These are phyloP conservation scores for Pleurotus platypus DNA, from an alignment of 768 basidiomycete genomes.

Conservation along the genomic window DNA sequence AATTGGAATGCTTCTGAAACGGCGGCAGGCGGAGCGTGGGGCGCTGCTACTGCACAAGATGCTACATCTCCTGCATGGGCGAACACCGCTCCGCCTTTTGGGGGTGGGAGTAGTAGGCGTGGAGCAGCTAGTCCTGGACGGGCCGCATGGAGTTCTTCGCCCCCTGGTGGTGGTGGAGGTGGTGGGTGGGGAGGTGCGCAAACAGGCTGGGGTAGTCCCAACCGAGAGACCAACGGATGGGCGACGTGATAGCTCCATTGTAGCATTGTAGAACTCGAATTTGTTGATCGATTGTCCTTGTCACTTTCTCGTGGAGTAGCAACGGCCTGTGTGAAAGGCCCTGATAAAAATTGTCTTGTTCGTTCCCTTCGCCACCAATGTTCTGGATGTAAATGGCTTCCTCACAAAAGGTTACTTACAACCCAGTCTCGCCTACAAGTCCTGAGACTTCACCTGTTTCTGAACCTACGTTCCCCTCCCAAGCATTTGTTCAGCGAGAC, in stretches of 20 bases:
- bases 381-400: neutral
- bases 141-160: constrained; percentile 18
- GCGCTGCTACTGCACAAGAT: constrained; percentile 20
- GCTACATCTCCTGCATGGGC: constrained; percentile 17
- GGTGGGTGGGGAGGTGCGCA: constrained; percentile 23
- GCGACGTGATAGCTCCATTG: constrained; percentile 13
- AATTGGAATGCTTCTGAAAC: no score
- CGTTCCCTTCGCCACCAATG: no score
- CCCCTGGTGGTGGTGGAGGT: constrained; percentile 17
- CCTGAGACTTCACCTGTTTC: constrained; percentile 4
- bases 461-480: neutral
- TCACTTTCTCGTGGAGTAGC: no score
- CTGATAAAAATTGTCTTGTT: no score
- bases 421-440: neutral
- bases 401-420: neutral
- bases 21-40: constrained; percentile 4
- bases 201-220: constrained; percentile 33
- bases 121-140: constrained; percentile 12
- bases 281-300: no score
- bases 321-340: no score
- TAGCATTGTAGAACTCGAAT: no score
- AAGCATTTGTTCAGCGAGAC: constrained; percentile 2
- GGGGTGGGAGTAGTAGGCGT: constrained; percentile 15
- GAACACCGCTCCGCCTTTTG: constrained; percentile 17
- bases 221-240: constrained; percentile 53